Conservation (phyloP, 305 asterid species). For the Salvia sclarea region DNA sequence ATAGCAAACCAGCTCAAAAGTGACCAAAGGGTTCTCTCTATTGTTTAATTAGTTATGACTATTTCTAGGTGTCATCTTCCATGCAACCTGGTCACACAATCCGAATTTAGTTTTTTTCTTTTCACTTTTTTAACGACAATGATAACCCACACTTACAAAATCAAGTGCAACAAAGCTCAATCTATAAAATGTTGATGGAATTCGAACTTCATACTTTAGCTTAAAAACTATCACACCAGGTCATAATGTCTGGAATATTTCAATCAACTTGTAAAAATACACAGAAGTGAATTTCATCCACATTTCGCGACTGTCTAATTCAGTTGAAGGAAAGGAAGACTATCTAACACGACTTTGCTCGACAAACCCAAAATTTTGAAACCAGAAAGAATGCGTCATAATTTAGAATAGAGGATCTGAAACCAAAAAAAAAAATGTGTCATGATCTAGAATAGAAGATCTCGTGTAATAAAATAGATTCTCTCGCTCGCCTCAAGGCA, state of each 20-base stretch:
- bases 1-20: conserved; percentile 19
- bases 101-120: not conserved
- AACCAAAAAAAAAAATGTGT: conserved; percentile 13
- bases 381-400: not conserved
- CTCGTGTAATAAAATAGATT: conserved; percentile 6
- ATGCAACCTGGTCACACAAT: not conserved
- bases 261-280: not conserved
- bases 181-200: no score
- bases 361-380: conserved; percentile 17
- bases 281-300: not conserved
- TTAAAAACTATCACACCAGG: no score
- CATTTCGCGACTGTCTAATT: not conserved
- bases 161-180: no score
- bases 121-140: no score
- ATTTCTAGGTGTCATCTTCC: conserved; percentile 1
- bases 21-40: not conserved
- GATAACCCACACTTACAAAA: no score
- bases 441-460: not conserved
- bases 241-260: not conserved
- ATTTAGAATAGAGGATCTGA: not conserved
- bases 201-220: no score
- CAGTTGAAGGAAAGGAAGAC: not conserved
- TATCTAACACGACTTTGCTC: not conserved
- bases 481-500: not conserved
- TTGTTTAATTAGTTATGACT: not conserved